Evolutionary conservation across 257 asterid species (phyloP), one percentile per base, ranked within the genome.

Genomic region (Gentiana macrophylla): DNA sequence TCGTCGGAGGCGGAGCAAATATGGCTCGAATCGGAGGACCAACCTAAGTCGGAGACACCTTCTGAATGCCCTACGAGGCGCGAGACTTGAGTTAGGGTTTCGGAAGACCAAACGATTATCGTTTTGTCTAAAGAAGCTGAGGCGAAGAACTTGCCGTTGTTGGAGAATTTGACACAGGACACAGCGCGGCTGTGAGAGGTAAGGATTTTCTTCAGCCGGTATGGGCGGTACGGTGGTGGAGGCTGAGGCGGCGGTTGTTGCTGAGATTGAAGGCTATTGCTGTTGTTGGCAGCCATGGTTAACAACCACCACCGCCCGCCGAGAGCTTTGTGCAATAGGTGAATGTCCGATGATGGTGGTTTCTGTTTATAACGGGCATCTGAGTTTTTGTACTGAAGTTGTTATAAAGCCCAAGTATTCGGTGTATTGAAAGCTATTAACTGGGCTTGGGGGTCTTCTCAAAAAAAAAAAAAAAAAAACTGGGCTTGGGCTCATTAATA

Each of bases 1-100:
- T 91, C 98, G 67, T 91, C 98, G 49, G 98, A 91, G 64, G 96
- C 98, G 69, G 98, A 86, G 72, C 96, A 86, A 47, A 91, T 63
- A 84, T 86, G 87, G 13, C 79, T 79, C 63, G 96, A 87, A 56
- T 91, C 98, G 4, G 86, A 80, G 53, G 96, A 87, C 95, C 96
- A 91, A 52, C 95, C 75, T 3, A 91, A 77, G 70, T 91, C 98
- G 73, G 76, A 77, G 60, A 91, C 63, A 54, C 98, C 98, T 9
- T 79, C 92, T 37, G 92, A 71, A 72, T 91, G 98, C 62, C 96
- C 96, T 62, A 63, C 61, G 13, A 91, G 57, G 54, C 66, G 91
- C 47, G 84, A 76, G 57, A 84, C 52, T 68, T 61, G 72, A 50
- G 81, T 32, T 36, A 90, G 84, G 68, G 94, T 77, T 66, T 82